Base-by-base conservation (phyloP, 1,139 yeast genomes). In the Blastobotrys petasosporus region DNA sequence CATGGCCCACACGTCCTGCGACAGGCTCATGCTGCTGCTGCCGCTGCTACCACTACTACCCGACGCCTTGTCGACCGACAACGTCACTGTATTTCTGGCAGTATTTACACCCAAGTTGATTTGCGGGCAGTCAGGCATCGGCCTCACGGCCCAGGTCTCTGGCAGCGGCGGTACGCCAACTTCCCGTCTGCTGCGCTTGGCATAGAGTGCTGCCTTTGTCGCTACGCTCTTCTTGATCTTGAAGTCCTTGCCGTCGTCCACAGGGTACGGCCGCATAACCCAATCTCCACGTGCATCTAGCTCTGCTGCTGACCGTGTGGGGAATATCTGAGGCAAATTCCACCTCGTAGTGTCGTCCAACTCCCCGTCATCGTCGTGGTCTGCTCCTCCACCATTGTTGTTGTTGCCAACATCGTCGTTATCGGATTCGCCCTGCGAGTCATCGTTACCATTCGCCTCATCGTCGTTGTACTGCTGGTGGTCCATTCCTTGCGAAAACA, bases 271-370 rank as follows among this genome's bases (percentile, higher is more conserved):
- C 39, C 13, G 29, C 13, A 25, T 20, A n/a, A 16, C 31, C 54
- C 54, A 51, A 10, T 44, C 37, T 10, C 51, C 53, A 34, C 44
- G 40, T 8, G 55, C 54, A 37, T 57, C 57, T 16, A 54, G 47
- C 36, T 54, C 55, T 4, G 60, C 60, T 7, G 58, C 57, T 7
- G 52, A 41, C 12, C 61, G 56, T 15, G 59, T 50, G 4, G 60
- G 58, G 45, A 51, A 55, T 8, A 58, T 50, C 41, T 57, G 60
- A 2, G 61, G 61, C 30, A 58, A 47, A 20, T 50, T 45, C 42
- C 50, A 52, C 35, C 32, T 38, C 15, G 48, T 34, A 2, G 55
- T 47, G 28, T 35, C 44, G 17, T 44, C 39, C 32, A n/a, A 20
- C 23, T 42, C 48, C n/a, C 44, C 31, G 35, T 41, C 49, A 1